These are phyloP conservation scores for Multifurca ochricompacta DNA, from an alignment of 768 basidiomycete species.

Conservation along the genomic window DNA sequence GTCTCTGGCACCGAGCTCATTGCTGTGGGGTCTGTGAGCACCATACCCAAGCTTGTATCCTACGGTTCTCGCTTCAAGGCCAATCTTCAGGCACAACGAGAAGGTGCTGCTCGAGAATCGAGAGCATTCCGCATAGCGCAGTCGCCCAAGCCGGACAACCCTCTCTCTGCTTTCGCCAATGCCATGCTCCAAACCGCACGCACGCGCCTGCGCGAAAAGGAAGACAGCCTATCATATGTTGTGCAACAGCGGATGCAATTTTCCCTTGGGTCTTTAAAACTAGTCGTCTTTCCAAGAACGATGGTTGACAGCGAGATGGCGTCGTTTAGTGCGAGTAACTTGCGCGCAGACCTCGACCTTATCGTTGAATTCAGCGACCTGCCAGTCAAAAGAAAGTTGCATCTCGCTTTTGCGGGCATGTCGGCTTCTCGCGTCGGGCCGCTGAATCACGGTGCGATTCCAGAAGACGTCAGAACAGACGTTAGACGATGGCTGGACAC, in stretches of 20 bases:
- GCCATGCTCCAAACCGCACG: slow-evolving; percentile 74
- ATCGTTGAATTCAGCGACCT: slow-evolving; percentile 42
- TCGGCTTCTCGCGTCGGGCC: slow-evolving; percentile 67
- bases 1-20: slow-evolving; percentile 63
- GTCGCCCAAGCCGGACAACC: slow-evolving; percentile 68
- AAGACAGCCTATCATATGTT: slow-evolving; percentile 47
- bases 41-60: slow-evolving; percentile 68
- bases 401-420: slow-evolving; percentile 69
- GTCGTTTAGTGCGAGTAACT: slow-evolving; percentile 58
- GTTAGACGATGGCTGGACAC: slow-evolving; percentile 51
- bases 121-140: slow-evolving; percentile 65
- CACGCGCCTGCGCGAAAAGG: slow-evolving; percentile 61
- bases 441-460: slow-evolving; percentile 40
- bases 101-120: slow-evolving; percentile 74
- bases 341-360: slow-evolving; percentile 65
- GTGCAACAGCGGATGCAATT: slow-evolving; percentile 73
- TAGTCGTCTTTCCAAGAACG: slow-evolving; percentile 72
- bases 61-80: slow-evolving; percentile 68
- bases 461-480: slow-evolving; percentile 33
- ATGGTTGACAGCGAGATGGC: slow-evolving; percentile 75
- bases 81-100: slow-evolving; percentile 63
- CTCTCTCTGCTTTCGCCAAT: slow-evolving; percentile 78
- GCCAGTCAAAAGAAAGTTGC: slow-evolving; percentile 55
- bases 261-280: slow-evolving; percentile 50
- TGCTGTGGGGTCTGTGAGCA: slow-evolving; percentile 60